Evolutionary conservation across 108 stramenopile genomes (phyloP), one percentile per base, ranked within the genome.

Genomic region (Parietichytrium sp.): DNA sequence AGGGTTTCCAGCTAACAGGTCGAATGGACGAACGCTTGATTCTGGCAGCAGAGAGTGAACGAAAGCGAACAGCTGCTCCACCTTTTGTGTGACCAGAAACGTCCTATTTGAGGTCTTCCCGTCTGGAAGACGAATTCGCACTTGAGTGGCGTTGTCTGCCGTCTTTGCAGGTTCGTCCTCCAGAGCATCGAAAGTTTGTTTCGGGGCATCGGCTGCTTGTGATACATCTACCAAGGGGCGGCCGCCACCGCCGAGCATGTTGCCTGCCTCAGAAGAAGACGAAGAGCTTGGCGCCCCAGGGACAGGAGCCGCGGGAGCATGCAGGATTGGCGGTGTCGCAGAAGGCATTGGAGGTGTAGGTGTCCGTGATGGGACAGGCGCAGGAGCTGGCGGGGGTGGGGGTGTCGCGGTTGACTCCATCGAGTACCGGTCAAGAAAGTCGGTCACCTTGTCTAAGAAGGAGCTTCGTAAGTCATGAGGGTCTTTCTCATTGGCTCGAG

Each of bases 401-500:
- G 61, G 61, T 26, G 54, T 20, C 15, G 52, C 27, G 25, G 52
- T 53, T 7, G 52, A n/a, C 1, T 16, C 61, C 61, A 72, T 72
- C 1, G 33, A 45, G 42, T 72, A 42, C 1, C 2, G 6, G 20
- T 45, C 42, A 16, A 72, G 18, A 27, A 72, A 72, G 10, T 33
- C 13, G 20, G 23, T 45, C n/a, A 45, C 61, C 25, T 72, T 72
- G 10, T 72, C 61, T 6, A 72, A 15, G 25, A 72, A 72, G 16
- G 45, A n/a, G 61, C 23, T n/a, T 2, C 45, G 61, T 6, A 72
- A 42, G 42, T 72, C 61, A 2, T 72, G 36, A 3, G 61, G 20
- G 20, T 72, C 61, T 3, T 72, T 72, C 45, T 72, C 61, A n/a
- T 33, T 45, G 8, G 61, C 61, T 16, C 61, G 61, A 6, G 61